Evolutionary conservation across 2,329 filamentous ascomycete genomes (phyloP).

Genomic region (Aspergillus sp.): DNA sequence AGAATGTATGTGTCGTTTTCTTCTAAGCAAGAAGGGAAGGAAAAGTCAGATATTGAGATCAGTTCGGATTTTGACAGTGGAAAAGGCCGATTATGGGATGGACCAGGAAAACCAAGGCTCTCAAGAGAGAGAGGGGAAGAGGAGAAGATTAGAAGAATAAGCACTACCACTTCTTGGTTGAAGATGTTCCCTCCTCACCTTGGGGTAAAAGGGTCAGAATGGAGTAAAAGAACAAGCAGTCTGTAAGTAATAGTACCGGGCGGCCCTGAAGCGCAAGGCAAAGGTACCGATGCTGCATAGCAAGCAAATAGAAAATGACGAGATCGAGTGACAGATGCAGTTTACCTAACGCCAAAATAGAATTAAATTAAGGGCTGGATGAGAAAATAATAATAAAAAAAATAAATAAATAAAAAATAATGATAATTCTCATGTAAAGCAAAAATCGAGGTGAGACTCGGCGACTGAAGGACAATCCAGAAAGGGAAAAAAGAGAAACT

Average conservation of each 20-base stretch:
- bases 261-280: neutral
- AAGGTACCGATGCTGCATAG: neutral
- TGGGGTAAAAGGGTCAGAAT: neutral
- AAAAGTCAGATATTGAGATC: no score
- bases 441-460: neutral
- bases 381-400: neutral
- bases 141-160: no score
- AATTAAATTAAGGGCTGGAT: neutral
- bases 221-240: neutral
- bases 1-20: no score
- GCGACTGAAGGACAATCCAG: neutral
- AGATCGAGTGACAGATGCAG: slow-evolving; percentile 5
- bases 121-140: no score
- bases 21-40: no score
- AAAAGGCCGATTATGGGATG: no score
- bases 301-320: neutral
- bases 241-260: neutral
- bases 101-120: no score
- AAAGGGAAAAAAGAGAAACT: neutral
- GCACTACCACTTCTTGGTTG: neutral
- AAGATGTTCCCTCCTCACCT: neutral
- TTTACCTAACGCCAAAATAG: slow-evolving; percentile 8
- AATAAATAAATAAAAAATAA: neutral
- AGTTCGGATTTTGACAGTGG: no score
- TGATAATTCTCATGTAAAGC: no score